Evolutionary conservation across 768 basidiomycete species (phyloP), one percentile per base, ranked within the genome.

Genomic region (Auriscalpium orientale): DNA sequence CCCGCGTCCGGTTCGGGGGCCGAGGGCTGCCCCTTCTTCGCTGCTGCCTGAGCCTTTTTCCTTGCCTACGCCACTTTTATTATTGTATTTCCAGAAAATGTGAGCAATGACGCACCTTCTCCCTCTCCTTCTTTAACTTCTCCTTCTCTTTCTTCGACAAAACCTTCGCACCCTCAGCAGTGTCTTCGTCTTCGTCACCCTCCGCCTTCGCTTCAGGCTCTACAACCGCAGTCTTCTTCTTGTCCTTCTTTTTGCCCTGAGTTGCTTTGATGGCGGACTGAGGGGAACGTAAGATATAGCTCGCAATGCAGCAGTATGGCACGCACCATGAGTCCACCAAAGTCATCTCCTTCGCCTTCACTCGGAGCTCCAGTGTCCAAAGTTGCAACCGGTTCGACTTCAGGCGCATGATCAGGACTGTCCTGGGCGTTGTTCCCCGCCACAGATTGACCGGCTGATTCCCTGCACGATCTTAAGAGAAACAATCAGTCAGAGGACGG

Each of bases 131-230:
- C 82, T 98, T 98, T 58, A 95, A 75, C 68, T 86, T 86, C 69
- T 98, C 95, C 74, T 98, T 98, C 77, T 98, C 91, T 69, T 95
- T 97, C 75, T 98, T 98, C 16, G 87, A 85, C 37, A 97, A 71
- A 35, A 95, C 67, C 71, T 87, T 84, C 4, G 75, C 89, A 37
- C 44, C 52, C n/a, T 53, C 52, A 49, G 71, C 71, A 51, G 78
- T 84, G 34, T 79, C 76, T 5, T 61, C 78, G 8, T 77, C 82
- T 21, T 73, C 79, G 20, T 75, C 78, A 12, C 70, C 70, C n/a
- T 51, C 18, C 65, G 74, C 68, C 37, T 65, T 73, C 22, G 70
- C 40, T 28, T 51, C 62, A 53, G 58, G 62, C 38, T 65, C 56
- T 37, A 64, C 62, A 13, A 56, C 51, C 58, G 60, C 50, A 38